Evolutionary conservation across 2,329 filamentous ascomycete genomes (phyloP).

Genomic region (Alternaria sp.): DNA sequence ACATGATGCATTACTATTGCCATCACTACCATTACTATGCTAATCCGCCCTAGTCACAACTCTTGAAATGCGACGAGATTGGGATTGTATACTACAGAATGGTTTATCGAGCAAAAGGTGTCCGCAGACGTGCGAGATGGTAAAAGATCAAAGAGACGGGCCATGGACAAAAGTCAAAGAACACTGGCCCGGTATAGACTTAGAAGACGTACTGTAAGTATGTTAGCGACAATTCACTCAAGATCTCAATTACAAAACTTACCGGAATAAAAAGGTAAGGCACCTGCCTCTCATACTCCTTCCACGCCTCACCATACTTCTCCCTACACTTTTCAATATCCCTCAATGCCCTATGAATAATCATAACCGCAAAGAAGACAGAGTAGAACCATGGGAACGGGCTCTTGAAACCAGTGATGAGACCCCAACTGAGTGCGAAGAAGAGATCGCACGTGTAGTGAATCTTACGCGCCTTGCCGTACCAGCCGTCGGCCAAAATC

Average conservation of each 20-base stretch:
- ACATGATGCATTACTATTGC: conserved; percentile 33
- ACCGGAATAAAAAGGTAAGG: conserved; percentile 85
- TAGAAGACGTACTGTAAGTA: conserved; percentile 14
- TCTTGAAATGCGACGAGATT: conserved; percentile 9
- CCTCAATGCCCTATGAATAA: conserved; percentile 76
- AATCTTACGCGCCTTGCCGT: conserved; percentile 78
- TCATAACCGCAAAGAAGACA: conserved; percentile 81
- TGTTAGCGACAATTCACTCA: neutral
- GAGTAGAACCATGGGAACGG: conserved; percentile 93
- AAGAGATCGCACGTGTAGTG: conserved; percentile 83
- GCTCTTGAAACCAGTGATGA: conserved; percentile 81
- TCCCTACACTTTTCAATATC: conserved; percentile 78
- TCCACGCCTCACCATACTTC: conserved; percentile 85
- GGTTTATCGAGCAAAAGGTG: conserved; percentile 1
- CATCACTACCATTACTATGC: conserved; percentile 15
- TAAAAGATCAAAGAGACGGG: conserved; percentile 7
- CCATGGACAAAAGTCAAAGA: neutral
- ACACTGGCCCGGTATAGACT: neutral
- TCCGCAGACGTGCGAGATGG: neutral
- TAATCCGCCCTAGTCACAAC: conserved; percentile 13
- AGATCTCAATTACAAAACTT: conserved; percentile 19
- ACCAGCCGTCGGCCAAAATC: conserved; percentile 82
- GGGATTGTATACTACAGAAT: conserved; percentile 18
- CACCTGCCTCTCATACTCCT: conserved; percentile 79
- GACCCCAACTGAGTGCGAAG: conserved; percentile 79